Evolutionary conservation across 164 flowering plant genomes (phyloP), one percentile per base, ranked within the genome.

Genomic region (Kingdonia uniflora): DNA sequence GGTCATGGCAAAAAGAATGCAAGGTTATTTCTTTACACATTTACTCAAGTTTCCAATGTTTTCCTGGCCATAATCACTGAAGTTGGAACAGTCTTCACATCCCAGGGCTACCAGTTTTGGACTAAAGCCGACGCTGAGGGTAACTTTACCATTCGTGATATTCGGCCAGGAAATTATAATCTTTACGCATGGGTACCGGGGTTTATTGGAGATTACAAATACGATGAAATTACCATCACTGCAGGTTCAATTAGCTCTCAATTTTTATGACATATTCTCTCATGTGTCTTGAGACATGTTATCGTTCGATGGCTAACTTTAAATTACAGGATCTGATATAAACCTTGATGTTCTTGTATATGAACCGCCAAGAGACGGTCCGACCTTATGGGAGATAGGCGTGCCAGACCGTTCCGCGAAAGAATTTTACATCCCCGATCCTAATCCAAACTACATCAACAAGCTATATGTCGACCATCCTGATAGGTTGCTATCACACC

Each of bases 301-400:
- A n/a, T n/a, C n/a, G n/a, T 29, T 29, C 8, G 4, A 29, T 29
- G 35, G 35, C 35, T 29, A 29, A 29, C 8, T 29, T 29, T 8
- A 4, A 29, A 29, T 29, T 3, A 10, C 79, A 90, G 97, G 89
- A 49, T 65, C 72, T 61, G 63, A 72, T 10, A 68, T 75, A 38
- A 71, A 71, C 20, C 15, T 85, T 68, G 82, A 82, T 49, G 76
- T 73, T 49, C 64, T 85, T 14, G 74, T 76, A 2, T 85, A 70
- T 58, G 72, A 75, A 53, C 90, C 97, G n/a, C 90, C 85, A 44
- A 75, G 97, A 69, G 68, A 73, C 58, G 96, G 96, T 0, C 95
- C 92, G 0, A 87, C 95, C 1, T 40, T 87, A 48, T 91, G 96
- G 97, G 97, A 91, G 65, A 91, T 91, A 2, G 95, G 96, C 41